A percentile compares a stretch with the other conserved stretches of the same genome.
Conservation (phyloP, 2,329 filamentous ascomycete species). For the Sporothrix schenckii region DNA sequence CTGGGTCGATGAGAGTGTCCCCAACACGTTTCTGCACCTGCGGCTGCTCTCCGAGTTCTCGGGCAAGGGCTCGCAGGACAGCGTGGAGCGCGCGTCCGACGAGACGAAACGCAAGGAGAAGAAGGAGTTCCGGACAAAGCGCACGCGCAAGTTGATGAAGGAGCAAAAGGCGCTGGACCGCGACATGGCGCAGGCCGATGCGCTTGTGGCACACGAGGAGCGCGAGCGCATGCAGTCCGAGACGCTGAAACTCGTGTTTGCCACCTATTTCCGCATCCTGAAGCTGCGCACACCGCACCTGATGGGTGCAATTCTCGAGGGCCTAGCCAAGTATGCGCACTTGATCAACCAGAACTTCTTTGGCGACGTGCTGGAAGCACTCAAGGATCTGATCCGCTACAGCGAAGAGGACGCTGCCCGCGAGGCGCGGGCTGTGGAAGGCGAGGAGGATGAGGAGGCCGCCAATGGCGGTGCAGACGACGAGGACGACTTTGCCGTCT, state of each 20-base stretch:
- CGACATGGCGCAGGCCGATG: slow-evolving; percentile 91
- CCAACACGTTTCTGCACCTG: slow-evolving; percentile 90
- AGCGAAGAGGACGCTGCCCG: slow-evolving; percentile 63
- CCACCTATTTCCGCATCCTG: slow-evolving; percentile 90
- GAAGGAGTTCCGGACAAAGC: slow-evolving; percentile 86
- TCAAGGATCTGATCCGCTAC: slow-evolving; percentile 87
- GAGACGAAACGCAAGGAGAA: slow-evolving; percentile 70
- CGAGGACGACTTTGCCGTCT: slow-evolving; percentile 53
- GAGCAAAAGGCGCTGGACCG: slow-evolving; percentile 88
- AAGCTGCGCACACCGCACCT: slow-evolving; percentile 79
- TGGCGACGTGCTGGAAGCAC: slow-evolving; percentile 87
- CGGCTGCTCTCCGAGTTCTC: slow-evolving; percentile 86
- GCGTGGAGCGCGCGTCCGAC: slow-evolving; percentile 61
- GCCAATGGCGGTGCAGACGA: slow-evolving; percentile 48
- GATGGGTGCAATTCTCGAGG: slow-evolving; percentile 97
- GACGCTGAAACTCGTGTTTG: slow-evolving; percentile 93
- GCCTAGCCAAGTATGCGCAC: slow-evolving; percentile 89
- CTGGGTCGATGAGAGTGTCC: slow-evolving; percentile 76
- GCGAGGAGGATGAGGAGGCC: slow-evolving; percentile 48
- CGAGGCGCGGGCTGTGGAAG: slow-evolving; percentile 52
- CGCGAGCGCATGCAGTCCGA: slow-evolving; percentile 92
- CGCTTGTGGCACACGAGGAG: slow-evolving; percentile 87
- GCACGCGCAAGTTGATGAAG: slow-evolving; percentile 76
- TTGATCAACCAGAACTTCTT: slow-evolving; percentile 99
- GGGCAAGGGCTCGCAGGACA: slow-evolving; percentile 77